phyloP scores from a whole-genome alignment of 1,284 basidiomycete species.

The Hortiboletus rubellus region DNA sequence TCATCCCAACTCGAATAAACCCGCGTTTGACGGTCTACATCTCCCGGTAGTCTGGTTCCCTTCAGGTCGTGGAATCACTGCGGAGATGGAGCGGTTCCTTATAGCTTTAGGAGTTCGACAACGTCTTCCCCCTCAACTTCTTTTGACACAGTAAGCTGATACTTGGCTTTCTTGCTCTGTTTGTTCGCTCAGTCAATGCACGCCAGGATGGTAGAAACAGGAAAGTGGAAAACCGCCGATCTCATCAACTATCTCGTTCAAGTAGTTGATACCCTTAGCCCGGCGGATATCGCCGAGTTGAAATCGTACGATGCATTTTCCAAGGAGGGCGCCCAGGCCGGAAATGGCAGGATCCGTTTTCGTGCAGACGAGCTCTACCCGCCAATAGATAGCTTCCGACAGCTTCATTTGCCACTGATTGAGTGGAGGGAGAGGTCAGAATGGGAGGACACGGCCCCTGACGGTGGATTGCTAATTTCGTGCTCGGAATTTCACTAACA shows the following conservation, averaged over 20 bases:
- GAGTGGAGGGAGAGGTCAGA: conserved; percentile 69
- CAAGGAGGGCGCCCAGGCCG: conserved; percentile 43
- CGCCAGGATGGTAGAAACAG: conserved; percentile 74
- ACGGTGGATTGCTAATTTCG: conserved; percentile 50
- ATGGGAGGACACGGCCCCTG: conserved; percentile 71
- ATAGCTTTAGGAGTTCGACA: conserved; percentile 77
- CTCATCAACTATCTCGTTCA: conserved; percentile 82
- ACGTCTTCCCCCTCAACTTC: conserved; percentile 85
- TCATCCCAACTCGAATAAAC: no score
- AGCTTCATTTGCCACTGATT: conserved; percentile 75
- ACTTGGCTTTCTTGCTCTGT: no score
- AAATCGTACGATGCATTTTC: conserved; percentile 77
- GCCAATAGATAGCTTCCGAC: conserved; percentile 69
- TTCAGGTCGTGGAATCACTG: conserved; percentile 62
- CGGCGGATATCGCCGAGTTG: conserved; percentile 68
- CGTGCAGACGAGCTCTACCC: conserved; percentile 79
- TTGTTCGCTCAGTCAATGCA: background rate
- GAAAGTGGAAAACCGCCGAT: conserved; percentile 71
- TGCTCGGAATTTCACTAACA: background rate
- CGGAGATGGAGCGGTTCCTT: conserved; percentile 71
- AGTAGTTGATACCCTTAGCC: conserved; percentile 65
- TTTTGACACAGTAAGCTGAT: conserved; percentile 39
- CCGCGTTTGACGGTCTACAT: no score
- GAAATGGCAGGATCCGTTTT: conserved; percentile 37
- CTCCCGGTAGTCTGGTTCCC: conserved; percentile 71